These are phyloP conservation scores for Auricularia heimuer DNA, from an alignment of 768 basidiomycete genomes.

Conservation along the genomic window DNA sequence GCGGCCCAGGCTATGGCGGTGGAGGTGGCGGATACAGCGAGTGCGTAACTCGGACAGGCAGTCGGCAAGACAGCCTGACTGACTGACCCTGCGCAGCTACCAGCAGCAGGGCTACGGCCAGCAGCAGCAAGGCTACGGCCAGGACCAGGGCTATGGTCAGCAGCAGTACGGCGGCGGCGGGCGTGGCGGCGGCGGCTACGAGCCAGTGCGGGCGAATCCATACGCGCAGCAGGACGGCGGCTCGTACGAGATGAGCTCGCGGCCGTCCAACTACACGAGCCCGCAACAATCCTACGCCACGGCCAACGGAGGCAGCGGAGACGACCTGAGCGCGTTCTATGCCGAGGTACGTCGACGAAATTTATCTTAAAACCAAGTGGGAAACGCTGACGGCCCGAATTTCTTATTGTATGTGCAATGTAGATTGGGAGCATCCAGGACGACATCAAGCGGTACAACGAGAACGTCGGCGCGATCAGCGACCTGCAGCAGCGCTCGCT, in stretches of 20 bases:
- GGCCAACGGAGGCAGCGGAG: neutral
- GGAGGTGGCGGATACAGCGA: neutral
- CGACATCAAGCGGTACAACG: constrained; percentile 51
- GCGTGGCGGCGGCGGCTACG: neutral
- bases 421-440: constrained; percentile 76
- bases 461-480: constrained; percentile 57
- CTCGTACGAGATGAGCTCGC: constrained; percentile 1
- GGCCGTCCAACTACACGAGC: neutral
- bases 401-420: neutral
- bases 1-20: neutral
- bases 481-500: constrained; percentile 68
- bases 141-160: neutral
- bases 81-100: neutral
- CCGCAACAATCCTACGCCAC: neutral
- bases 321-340: neutral
- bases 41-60: neutral
- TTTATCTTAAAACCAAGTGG: neutral
- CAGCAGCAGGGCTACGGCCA: neutral
- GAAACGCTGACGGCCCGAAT: neutral
- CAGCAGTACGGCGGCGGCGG: neutral
- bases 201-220: neutral
- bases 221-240: constrained; percentile 1
- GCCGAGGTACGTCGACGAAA: neutral
- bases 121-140: neutral
- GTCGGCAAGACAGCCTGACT: neutral